Evolutionary conservation across 2,329 filamentous ascomycete genomes (phyloP).

Genomic region (Sporothrix humicola): DNA sequence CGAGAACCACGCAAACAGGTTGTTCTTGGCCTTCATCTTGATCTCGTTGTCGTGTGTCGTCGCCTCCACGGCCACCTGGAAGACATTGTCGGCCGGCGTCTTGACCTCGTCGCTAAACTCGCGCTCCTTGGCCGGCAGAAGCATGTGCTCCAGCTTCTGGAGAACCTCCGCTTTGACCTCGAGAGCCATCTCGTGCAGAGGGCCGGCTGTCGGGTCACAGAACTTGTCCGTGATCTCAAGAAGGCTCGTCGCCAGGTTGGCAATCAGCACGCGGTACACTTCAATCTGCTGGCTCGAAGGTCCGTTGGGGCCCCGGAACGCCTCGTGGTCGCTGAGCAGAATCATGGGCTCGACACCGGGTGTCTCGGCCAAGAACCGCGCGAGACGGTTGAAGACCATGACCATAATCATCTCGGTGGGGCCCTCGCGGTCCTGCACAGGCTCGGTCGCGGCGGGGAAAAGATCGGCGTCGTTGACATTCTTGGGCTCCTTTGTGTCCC

Average conservation of each 20-base stretch:
- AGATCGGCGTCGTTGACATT: conserved; percentile 67
- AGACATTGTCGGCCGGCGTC: conserved; percentile 58
- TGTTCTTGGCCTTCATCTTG: conserved; percentile 51
- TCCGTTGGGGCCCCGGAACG: conserved; percentile 39
- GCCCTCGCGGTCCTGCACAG: conserved; percentile 58
- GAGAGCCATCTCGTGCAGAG: conserved; percentile 58
- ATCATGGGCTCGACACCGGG: conserved; percentile 58
- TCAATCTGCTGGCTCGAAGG: conserved; percentile 47
- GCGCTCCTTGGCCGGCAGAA: conserved; percentile 54
- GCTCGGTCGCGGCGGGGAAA: conserved; percentile 58
- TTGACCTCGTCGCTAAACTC: conserved; percentile 58
- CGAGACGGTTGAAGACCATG: conserved; percentile 57
- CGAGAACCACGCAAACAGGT: conserved; percentile 62
- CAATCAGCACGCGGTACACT: conserved; percentile 51
- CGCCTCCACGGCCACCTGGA: conserved; percentile 58
- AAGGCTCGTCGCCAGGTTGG: conserved; percentile 52
- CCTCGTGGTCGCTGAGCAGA: conserved; percentile 51
- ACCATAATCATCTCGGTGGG: conserved; percentile 67
- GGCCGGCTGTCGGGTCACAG: conserved; percentile 58
- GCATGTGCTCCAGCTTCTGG: conserved; percentile 56
- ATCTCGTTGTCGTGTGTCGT: conserved; percentile 55
- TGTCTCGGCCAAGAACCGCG: conserved; percentile 55
- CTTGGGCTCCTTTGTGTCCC: conserved; percentile 61
- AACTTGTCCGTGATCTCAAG: conserved; percentile 55
- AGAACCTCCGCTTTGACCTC: conserved; percentile 55